phyloP scores from a whole-genome alignment of 2,329 filamentous ascomycete genomes.

The Pseudogymnoascus sp. region DNA sequence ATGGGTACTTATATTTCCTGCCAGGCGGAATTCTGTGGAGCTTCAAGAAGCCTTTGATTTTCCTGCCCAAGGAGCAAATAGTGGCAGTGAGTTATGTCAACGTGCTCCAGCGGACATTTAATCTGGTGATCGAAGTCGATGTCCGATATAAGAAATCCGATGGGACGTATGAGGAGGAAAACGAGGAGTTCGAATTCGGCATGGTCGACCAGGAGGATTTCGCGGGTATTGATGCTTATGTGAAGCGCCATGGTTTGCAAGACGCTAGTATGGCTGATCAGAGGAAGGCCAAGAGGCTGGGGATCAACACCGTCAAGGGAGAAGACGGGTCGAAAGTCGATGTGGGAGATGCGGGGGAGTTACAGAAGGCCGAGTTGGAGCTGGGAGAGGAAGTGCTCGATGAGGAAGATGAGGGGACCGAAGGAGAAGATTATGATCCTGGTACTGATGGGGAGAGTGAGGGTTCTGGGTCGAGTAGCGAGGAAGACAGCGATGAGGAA shows the following conservation, averaged over 20 bases:
- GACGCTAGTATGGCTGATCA: constrained; percentile 63
- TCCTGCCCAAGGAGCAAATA: constrained; percentile 53
- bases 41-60: constrained; percentile 62
- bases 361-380: constrained; percentile 26
- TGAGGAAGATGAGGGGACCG: constrained; percentile 54
- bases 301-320: constrained; percentile 44
- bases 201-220: constrained; percentile 67
- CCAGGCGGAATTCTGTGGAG: constrained; percentile 60
- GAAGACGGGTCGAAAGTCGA: constrained; percentile 33
- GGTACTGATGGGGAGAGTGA: constrained; percentile 46
- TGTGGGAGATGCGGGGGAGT: constrained; percentile 30
- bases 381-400: constrained; percentile 39
- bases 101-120: constrained; percentile 61
- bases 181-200: constrained; percentile 56
- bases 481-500: constrained; percentile 16
- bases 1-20: constrained; percentile 60
- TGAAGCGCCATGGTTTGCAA: constrained; percentile 52
- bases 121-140: constrained; percentile 53
- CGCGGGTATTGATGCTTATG: constrained; percentile 54
- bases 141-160: constrained; percentile 24
- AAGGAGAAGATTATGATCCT: constrained; percentile 60
- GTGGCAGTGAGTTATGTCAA: constrained; percentile 58
- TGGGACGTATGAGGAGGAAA: constrained; percentile 36
- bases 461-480: constrained; percentile 42
- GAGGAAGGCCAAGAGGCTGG: constrained; percentile 54